Evolutionary conservation across 768 basidiomycete species (phyloP).

Genomic region (Mycena galopus): DNA sequence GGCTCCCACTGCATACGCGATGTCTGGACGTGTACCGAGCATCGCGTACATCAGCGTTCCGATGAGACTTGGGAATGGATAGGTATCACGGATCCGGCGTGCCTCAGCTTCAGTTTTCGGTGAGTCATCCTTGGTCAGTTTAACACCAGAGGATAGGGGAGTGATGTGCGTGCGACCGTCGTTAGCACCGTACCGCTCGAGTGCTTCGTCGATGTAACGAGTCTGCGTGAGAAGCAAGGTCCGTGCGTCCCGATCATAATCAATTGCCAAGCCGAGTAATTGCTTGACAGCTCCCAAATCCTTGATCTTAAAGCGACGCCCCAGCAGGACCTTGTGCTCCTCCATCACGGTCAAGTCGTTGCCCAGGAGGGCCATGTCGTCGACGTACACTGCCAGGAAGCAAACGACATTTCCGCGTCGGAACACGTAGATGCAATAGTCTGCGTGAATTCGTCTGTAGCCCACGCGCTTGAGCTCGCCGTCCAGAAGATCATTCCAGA

Average conservation of each 20-base stretch:
- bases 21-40: no score
- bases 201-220: slow-evolving; percentile 21
- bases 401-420: not conserved
- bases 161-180: no score
- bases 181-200: not conserved
- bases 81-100: no score
- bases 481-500: slow-evolving; percentile 46
- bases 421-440: slow-evolving; percentile 34
- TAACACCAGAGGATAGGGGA: no score
- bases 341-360: not conserved
- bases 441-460: slow-evolving; percentile 35
- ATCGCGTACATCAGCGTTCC: no score
- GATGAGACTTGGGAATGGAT: no score
- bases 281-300: slow-evolving; percentile 35
- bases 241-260: slow-evolving; percentile 23
- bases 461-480: slow-evolving; percentile 36
- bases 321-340: slow-evolving; percentile 25
- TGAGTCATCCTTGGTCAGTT: no score
- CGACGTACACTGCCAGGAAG: slow-evolving; percentile 40
- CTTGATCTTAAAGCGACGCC: slow-evolving; percentile 30
- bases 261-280: no score
- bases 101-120: no score
- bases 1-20: no score
- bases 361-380: slow-evolving; percentile 29
- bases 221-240: slow-evolving; percentile 33